A percentile compares a stretch with the other conserved stretches of the same genome.
Evolutionary conservation across 345 rosid genomes (phyloP).

Genomic region (Murraya paniculata): DNA sequence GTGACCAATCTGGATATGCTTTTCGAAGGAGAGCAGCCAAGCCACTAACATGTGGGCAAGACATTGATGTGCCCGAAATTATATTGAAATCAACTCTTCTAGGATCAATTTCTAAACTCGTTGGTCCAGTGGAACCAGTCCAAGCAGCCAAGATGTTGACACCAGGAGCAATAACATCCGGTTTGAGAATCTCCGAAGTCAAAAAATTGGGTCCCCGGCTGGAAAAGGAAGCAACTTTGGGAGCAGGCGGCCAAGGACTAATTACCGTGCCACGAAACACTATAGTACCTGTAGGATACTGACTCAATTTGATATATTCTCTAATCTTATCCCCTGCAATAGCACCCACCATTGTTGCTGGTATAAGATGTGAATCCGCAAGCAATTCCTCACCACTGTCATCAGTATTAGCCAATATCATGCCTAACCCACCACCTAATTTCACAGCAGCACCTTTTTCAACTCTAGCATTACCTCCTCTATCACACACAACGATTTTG

Average conservation of each 20-base stretch:
- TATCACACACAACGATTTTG: constrained; percentile 59
- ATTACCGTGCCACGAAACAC: constrained; percentile 46
- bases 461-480: constrained; percentile 68
- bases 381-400: constrained; percentile 65
- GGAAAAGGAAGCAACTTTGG: constrained; percentile 67
- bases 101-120: constrained; percentile 55
- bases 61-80: constrained; percentile 86
- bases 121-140: constrained; percentile 60
- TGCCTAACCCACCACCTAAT: constrained; percentile 61
- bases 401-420: constrained; percentile 63
- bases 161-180: constrained; percentile 86
- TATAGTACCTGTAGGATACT: constrained; percentile 56
- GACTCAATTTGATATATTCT: constrained; percentile 34
- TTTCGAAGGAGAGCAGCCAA: constrained; percentile 66
- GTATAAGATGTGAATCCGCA: constrained; percentile 71
- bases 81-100: constrained; percentile 72
- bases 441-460: constrained; percentile 71
- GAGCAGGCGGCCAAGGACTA: constrained; percentile 56
- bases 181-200: constrained; percentile 64
- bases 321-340: constrained; percentile 44
- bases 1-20: constrained; percentile 69
- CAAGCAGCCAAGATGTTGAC: constrained; percentile 84
- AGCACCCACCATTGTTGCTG: constrained; percentile 62
- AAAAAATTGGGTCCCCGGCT: constrained; percentile 71
- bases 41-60: constrained; percentile 88